Conservation (phyloP, 2,329 filamentous ascomycete genomes). For the Neonectria sp. region DNA sequence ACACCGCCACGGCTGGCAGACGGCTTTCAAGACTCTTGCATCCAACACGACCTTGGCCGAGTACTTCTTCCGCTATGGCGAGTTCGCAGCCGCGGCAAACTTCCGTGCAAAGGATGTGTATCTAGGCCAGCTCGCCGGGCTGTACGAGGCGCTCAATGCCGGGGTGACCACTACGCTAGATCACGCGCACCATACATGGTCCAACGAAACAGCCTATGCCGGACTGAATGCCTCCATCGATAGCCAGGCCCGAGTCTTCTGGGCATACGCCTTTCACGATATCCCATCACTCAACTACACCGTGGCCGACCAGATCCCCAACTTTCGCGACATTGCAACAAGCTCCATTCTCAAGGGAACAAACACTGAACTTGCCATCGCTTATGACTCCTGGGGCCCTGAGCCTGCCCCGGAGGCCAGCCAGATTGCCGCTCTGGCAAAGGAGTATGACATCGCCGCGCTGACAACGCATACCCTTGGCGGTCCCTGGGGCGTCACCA, state of each 20-base stretch:
- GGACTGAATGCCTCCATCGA: conserved; percentile 63
- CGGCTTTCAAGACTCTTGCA: conserved; percentile 66
- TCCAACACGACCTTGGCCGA: conserved; percentile 66
- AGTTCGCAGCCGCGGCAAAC: conserved; percentile 48
- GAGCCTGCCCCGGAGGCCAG: conserved; percentile 47
- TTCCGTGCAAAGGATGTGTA: conserved; percentile 63
- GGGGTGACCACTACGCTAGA: conserved; percentile 69
- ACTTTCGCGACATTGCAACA: conserved; percentile 56
- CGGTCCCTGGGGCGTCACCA: conserved; percentile 56
- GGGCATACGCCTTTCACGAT: conserved; percentile 60
- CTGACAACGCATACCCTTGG: conserved; percentile 62
- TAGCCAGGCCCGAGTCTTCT: conserved; percentile 64
- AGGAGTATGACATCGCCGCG: conserved; percentile 58
- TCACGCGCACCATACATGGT: conserved; percentile 67
- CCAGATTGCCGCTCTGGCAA: conserved; percentile 52
- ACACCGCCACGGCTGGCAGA: conserved; percentile 71
- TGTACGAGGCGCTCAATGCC: conserved; percentile 66
- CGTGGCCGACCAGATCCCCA: conserved; percentile 55
- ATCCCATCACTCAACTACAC: conserved; percentile 48
- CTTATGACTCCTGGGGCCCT: conserved; percentile 57
- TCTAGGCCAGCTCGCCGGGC: conserved; percentile 60
- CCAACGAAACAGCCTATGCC: conserved; percentile 57
- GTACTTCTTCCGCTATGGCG: conserved; percentile 61
- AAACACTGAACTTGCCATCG: conserved; percentile 57
- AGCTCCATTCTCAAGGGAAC: conserved; percentile 45